Percentiles rank a stretch among this genome's conserved stretches.
Conservation (phyloP, 176 grass and related monocot genomes). For the Bothriochloa decipiens region DNA sequence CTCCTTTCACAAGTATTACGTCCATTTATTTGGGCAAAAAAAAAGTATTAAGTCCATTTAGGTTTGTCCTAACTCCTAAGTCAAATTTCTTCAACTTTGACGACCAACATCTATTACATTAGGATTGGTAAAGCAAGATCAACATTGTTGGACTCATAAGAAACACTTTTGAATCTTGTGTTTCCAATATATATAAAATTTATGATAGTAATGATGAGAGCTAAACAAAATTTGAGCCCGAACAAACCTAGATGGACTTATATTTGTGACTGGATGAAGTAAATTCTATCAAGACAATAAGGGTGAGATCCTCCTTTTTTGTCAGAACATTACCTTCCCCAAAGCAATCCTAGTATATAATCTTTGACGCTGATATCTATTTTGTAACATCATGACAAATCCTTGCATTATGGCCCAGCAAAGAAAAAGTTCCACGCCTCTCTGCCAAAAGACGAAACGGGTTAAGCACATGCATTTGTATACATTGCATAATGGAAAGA, state of each 20-base stretch:
- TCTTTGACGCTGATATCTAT: constrained; percentile 98
- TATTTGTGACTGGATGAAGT: neutral
- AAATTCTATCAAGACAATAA: neutral
- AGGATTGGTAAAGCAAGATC: neutral
- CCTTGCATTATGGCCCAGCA: constrained; percentile 99
- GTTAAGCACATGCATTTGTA: constrained; percentile 25
- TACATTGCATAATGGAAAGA: constrained; percentile 27
- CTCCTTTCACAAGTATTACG: neutral
- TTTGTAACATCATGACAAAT: constrained; percentile 96
- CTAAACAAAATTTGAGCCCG: neutral
- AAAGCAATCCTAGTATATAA: constrained; percentile 98
- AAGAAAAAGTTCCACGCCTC: constrained; percentile 90
- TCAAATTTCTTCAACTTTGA: neutral
- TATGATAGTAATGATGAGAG: neutral
- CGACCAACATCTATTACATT: neutral
- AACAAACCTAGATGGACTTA: neutral
- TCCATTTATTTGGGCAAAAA: no score
- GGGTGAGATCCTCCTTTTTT: neutral
- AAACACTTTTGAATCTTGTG: neutral
- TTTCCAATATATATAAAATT: neutral
- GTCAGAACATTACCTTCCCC: constrained; percentile 77
- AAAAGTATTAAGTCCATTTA: neutral
- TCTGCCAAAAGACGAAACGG: constrained; percentile 52
- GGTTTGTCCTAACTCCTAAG: neutral
- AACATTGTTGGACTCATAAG: neutral